Base-by-base conservation (phyloP, 768 basidiomycete species). In the Hericium coralloides region DNA sequence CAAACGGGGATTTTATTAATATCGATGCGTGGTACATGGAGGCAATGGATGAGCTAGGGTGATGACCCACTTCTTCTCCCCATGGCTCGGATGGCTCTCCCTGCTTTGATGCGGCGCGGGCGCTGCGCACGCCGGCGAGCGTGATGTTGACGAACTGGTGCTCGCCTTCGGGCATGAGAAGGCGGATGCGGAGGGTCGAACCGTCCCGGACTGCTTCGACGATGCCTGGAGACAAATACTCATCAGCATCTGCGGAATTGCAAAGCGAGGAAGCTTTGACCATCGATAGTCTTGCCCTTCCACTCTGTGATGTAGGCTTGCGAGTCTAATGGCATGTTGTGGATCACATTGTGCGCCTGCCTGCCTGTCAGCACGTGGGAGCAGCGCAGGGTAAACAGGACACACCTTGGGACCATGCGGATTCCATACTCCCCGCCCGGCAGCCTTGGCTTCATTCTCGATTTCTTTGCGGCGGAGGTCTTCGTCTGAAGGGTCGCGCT, bases 171-270 rank as follows among this genome's bases (percentile, higher is more conserved):
- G 93, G 88, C 75, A 98, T 82, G 55, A 97, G 74, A 49, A 98
- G 79, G 52, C 97, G 85, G 50, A 89, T 83, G 20, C 95, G 87
- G 31, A 98, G 73, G 26, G 92, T 95, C 20, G 90, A 87, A 51
- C 94, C 95, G 67, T 98, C 95, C 52, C 89, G 82, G 53, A 98
- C 93, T 67, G 89, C 86, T 72, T 99, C 95, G 58, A 98, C 91
- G 59, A 98, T 81, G 50, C 89, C 94, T 95, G 58, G 2, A 26
- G 23, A 57, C 15, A 43, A 41, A 45, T 1, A 48, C 10, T 20
- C 37, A 10, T 10, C 31, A 23, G 31, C 43, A 37, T 38, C 37
- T 25, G 38, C 39, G n/a, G 38, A 61, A 18, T 49, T 45, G 65
- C 18, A 65, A 58, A 31, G 47, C 41, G 31, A 54, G 63, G 38